A percentile compares a stretch with the other conserved stretches of the same genome.
Evolutionary conservation across 495 filamentous ascomycete genomes (phyloP).

Genomic region (Trichodelitschia bisporula): DNA sequence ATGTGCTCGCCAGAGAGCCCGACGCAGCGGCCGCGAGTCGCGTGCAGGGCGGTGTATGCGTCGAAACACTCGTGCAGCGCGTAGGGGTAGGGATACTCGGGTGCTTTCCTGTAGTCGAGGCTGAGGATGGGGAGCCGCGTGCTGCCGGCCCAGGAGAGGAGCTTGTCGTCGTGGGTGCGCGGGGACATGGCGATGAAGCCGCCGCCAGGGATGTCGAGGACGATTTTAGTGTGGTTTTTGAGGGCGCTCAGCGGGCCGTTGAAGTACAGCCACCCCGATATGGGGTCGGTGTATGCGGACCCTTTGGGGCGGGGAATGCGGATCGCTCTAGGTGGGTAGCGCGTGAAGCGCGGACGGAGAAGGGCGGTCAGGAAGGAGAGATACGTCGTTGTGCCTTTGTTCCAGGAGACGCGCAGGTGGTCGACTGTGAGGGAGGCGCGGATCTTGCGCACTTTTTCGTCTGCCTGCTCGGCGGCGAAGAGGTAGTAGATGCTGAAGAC

Average conservation of each 20-base stretch:
- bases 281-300: slow-evolving; percentile 59
- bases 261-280: slow-evolving; percentile 82
- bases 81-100: slow-evolving; percentile 86
- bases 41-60: slow-evolving; percentile 61
- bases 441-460: slow-evolving; percentile 87
- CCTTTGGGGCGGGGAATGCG: slow-evolving; percentile 56
- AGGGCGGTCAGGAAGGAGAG: slow-evolving; percentile 41
- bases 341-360: slow-evolving; percentile 52
- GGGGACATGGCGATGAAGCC: slow-evolving; percentile 94
- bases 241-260: slow-evolving; percentile 63
- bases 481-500: slow-evolving; percentile 76
- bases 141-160: slow-evolving; percentile 71
- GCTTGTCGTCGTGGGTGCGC: slow-evolving; percentile 71
- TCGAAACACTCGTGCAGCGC: slow-evolving; percentile 93
- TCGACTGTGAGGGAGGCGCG: slow-evolving; percentile 69
- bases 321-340: slow-evolving; percentile 54
- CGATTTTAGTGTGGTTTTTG: slow-evolving; percentile 49
- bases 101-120: slow-evolving; percentile 83
- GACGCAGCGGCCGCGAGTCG: slow-evolving; percentile 52
- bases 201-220: slow-evolving; percentile 81
- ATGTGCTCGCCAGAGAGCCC: slow-evolving; percentile 48
- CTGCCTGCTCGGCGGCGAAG: slow-evolving; percentile 75
- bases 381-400: slow-evolving; percentile 74
- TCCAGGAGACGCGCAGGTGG: slow-evolving; percentile 83
- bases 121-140: slow-evolving; percentile 68